Conservation (phyloP, 176 grass and related monocot species). For the Bromus sterilis region DNA sequence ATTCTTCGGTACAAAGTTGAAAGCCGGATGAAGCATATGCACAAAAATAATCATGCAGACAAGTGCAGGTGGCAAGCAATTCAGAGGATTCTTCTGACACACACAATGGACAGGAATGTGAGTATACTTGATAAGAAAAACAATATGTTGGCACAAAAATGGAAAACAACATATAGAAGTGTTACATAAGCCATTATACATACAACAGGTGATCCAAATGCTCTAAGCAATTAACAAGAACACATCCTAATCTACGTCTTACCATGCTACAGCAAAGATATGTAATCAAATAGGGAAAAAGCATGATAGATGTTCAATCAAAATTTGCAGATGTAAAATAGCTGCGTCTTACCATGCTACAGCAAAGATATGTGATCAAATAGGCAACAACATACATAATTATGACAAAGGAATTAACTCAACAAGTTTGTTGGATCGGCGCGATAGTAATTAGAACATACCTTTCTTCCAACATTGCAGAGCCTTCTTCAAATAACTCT, state of each 20-base stretch:
- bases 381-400: not conserved
- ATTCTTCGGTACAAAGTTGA: not conserved
- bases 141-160: not conserved
- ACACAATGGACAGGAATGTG: not conserved
- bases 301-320: not conserved
- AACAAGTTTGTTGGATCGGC: not conserved
- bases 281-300: not conserved
- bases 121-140: not conserved
- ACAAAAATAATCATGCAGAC: not conserved
- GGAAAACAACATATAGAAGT: not conserved
- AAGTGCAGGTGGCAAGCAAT: not conserved
- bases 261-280: not conserved
- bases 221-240: not conserved
- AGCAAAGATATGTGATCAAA: too few relatives aligned
- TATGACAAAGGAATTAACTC: not conserved
- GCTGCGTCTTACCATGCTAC: not conserved
- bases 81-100: not conserved
- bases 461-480: constrained; percentile 98
- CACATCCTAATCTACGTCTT: not conserved
- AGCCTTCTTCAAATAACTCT: constrained; percentile 95
- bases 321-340: not conserved
- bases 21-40: not conserved
- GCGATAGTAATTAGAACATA: not conserved
- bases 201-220: not conserved
- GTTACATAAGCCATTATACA: not conserved